Base-by-base conservation (phyloP, 306 rosid genomes). In the Styphnolobium japonicum region DNA sequence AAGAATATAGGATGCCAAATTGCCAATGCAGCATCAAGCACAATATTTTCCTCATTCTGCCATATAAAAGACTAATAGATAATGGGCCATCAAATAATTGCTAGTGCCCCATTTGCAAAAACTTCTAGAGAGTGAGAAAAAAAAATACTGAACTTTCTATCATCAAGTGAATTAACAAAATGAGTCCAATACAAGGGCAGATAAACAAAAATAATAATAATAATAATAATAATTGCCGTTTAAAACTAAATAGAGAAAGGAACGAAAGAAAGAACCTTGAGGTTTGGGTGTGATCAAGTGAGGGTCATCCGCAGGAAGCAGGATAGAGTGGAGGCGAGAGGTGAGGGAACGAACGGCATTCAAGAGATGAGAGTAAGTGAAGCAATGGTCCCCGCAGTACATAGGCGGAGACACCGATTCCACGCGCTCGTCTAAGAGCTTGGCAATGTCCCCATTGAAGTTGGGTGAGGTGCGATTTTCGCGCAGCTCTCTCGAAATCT, bases 291-390 rank as follows among this genome's bases (percentile, higher is more conserved):
- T 51, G 81, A 83, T 81, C 84, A 85, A 72, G 83, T 57, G 82
- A 2, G 88, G 77, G 71, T 81, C 85, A 49, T 84, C 86, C n/a
- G 62, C 82, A 58, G 86, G 89, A n/a, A 71, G 62, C 71, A 86
- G 83, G 74, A 85, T 48, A 27, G 89, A 85, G 74, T 79, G 78
- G 80, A 93, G 85, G 46, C 95, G 97, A 79, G 86, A 74, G 76
- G 88, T 78, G 79, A 94, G 92, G 76, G 87, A 91, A 78, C 43
- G 29, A 73, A 94, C 91, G 51, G 93, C 80, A 19, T 86, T 75
- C 75, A 71, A 77, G 67, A 94, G 4, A 7, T 71, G 73, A 64
- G 97, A 78, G 89, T 89, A 92, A 25, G 95, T 89, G 90, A 89
- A 94, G 88, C 25, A 79, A 48, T 39, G 84, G 69, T 92, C 94